These are phyloP conservation scores for Dryas octopetala DNA, from an alignment of 306 rosid species.

Conservation along the genomic window DNA sequence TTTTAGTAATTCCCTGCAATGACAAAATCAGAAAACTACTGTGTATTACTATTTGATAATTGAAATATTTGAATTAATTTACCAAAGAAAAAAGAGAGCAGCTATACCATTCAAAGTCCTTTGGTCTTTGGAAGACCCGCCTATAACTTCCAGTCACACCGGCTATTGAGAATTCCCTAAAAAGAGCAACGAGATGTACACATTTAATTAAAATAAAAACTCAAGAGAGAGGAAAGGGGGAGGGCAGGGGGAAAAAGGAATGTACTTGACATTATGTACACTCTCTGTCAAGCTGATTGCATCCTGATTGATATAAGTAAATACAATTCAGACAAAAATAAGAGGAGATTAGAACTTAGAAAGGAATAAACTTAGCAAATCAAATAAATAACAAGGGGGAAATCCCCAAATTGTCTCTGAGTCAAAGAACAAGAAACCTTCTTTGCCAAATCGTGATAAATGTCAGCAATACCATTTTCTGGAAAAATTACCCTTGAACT, in stretches of 20 bases:
- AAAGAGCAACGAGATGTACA: constrained; percentile 7
- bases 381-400: neutral
- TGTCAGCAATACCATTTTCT: constrained; percentile 59
- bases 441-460: constrained; percentile 77
- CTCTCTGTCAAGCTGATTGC: constrained; percentile 60
- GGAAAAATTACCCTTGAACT: constrained; percentile 81
- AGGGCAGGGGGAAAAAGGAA: constrained; percentile 10
- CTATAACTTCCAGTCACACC: constrained; percentile 86
- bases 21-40: constrained; percentile 9
- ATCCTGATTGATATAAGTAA: constrained; percentile 50
- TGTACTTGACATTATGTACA: constrained; percentile 79
- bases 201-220: constrained; percentile 18
- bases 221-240: neutral
- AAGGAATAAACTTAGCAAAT: neutral
- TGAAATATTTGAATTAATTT: neutral
- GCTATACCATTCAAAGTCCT: constrained; percentile 73
- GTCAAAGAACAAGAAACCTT: constrained; percentile 41
- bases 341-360: neutral
- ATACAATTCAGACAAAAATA: constrained; percentile 22
- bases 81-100: neutral
- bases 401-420: neutral
- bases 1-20: constrained; percentile 70
- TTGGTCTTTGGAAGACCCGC: constrained; percentile 79
- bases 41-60: constrained; percentile 1
- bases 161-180: constrained; percentile 91